Evolutionary conservation across 805 yeast species (phyloP).

Genomic region (Schizosaccharomyces cryophilus): DNA sequence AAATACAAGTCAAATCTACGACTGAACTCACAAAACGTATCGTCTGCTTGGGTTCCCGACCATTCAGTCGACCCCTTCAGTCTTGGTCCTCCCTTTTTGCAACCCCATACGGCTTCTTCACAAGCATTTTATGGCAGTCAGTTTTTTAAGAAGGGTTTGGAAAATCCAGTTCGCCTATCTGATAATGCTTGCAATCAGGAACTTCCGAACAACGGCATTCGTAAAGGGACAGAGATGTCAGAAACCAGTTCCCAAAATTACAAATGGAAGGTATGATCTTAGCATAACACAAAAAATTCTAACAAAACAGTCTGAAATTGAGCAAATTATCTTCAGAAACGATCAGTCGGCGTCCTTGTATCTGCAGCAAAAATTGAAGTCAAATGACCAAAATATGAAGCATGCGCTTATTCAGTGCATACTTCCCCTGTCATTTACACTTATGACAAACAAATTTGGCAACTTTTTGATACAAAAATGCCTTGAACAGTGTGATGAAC

Average conservation of each 20-base stretch:
- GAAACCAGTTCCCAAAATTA: background rate
- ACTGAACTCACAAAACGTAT: background rate
- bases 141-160: too few relatives aligned
- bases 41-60: background rate
- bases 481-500: slow-evolving; percentile 15
- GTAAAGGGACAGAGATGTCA: background rate
- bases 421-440: slow-evolving; percentile 10
- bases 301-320: slow-evolving; percentile 9
- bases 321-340: slow-evolving; percentile 13
- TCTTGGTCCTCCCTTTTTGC: background rate
- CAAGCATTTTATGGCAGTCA: background rate
- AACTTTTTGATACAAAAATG: slow-evolving; percentile 20
- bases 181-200: background rate
- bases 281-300: background rate
- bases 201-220: background rate
- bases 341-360: slow-evolving; percentile 21
- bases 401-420: slow-evolving; percentile 11
- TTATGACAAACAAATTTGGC: slow-evolving; percentile 20
- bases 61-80: background rate
- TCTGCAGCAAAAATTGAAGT: slow-evolving; percentile 18
- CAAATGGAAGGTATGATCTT: background rate
- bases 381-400: slow-evolving; percentile 8
- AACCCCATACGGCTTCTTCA: background rate
- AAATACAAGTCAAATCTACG: too few relatives aligned
- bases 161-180: background rate